Conservation (phyloP, 2,329 filamentous ascomycete species). For the Epicoccum nigrum region DNA sequence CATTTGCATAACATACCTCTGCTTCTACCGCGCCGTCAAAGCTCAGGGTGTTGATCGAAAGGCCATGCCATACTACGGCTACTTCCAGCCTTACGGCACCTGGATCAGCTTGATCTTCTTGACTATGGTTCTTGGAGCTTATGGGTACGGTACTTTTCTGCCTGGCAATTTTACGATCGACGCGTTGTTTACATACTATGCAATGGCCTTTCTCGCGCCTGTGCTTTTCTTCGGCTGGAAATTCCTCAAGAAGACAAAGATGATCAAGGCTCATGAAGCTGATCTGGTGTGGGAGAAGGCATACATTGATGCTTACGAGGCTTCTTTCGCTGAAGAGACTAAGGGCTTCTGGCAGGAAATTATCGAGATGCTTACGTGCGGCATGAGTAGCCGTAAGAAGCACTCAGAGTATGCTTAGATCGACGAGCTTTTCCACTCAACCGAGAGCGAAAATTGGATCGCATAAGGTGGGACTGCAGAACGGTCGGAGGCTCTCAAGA, state of each 20-base stretch:
- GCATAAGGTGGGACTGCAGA: not conserved
- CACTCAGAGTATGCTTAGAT: constrained; percentile 3
- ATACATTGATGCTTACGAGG: constrained; percentile 49
- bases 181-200: constrained; percentile 56
- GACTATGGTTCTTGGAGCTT: constrained; percentile 21
- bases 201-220: constrained; percentile 28
- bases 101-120: constrained; percentile 25
- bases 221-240: constrained; percentile 62
- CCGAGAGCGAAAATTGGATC: not conserved
- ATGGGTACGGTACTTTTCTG: constrained; percentile 49
- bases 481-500: constrained; percentile 17
- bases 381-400: constrained; percentile 17
- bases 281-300: constrained; percentile 54
- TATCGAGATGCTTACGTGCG: constrained; percentile 25
- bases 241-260: constrained; percentile 64
- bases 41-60: constrained; percentile 54
- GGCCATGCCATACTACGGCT: constrained; percentile 55
- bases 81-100: constrained; percentile 26
- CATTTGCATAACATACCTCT: constrained; percentile 62
- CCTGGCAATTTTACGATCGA: constrained; percentile 53
- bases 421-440: not conserved
- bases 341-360: constrained; percentile 40
- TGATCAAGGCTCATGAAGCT: constrained; percentile 45
- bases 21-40: constrained; percentile 57
- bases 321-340: constrained; percentile 21